Base-by-base conservation (phyloP, 257 asterid genomes). In the Leonotis leonurus region DNA sequence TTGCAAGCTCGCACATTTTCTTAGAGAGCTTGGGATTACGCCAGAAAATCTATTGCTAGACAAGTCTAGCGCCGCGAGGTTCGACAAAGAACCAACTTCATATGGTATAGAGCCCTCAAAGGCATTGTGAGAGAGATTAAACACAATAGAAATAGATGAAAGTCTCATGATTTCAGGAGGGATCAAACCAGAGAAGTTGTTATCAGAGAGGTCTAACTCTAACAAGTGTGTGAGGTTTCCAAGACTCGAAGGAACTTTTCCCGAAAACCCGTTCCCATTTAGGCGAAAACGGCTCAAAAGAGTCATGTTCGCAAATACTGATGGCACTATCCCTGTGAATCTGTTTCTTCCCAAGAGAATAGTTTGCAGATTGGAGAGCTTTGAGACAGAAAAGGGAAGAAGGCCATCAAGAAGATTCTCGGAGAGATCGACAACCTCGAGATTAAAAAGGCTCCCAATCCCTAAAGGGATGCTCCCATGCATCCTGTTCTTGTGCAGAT, bases 391-490 rank as follows among this genome's bases (percentile, higher is more conserved):
- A 3, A 60, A 3, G 0, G 83, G 81, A 25, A 79, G 56, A n/a
- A 60, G 18, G 14, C 79, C 78, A 0, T 67, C 58, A n/a, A 82
- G 71, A 44, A 60, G 36, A 60, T 82, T 82, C 18, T 50, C 40
- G n/a, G 39, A 59, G 37, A 79, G 59, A 5, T 49, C 27, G n/a
- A 54, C 14, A 3, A 8, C 8, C 0, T 0, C n/a, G 3, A 54
- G 60, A 30, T 5, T 56, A 16, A 30, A 21, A 45, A 82, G 74
- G 32, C 70, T 67, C 14, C 57, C 68, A 22, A 82, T 60, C 27
- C 65, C 77, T n/a, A 13, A 12, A 25, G 80, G 85, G 24, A 79
- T 64, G 44, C 62, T 48, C 24, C 88, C 88, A 3, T 63, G 68
- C 4, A 82, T 44, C 30, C 69, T 61, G 46, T 73, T 79, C 26